Evolutionary conservation across 2,329 filamentous ascomycete genomes (phyloP), one percentile per base, ranked within the genome.

Genomic region (Lachnellula occidentalis): DNA sequence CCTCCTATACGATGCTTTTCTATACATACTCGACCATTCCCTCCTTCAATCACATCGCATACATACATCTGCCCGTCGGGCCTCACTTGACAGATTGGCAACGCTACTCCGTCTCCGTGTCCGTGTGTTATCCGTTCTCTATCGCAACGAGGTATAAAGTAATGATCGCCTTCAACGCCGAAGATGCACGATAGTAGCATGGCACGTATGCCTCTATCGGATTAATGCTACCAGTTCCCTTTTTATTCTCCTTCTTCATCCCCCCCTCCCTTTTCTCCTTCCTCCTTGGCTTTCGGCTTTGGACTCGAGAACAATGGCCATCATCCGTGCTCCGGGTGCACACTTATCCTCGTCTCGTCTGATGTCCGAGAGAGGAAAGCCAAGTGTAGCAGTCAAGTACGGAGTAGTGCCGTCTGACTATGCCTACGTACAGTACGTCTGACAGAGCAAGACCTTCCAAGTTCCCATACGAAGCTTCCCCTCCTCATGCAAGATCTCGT

Each of bases 321-420:
- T 48, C 22, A 48, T 39, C 47, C 47, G 47, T 49, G 47, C 47
- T 49, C 47, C 47, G 47, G 47, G 47, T 49, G 34, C 34, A 22
- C n/a, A 36, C 19, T 19, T 17, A 7, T 49, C 47, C n/a, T 36
- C 34, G 47, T 36, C 47, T 22, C 34, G 43, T 45, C 27, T 8
- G 3, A 9, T 19, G 43, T 45, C 27, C 27, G 7, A 31, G 27
- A 31, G 27, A 31, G 27, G 27, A 15, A 19, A 41, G 37, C 37
- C 37, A n/a, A 19, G 12, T 41, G 15, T 39, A 15, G 36, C 17
- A 15, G 36, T 17, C 17, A 39, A 15, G 36, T 17, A 5, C 11
- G 3, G 15, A 7, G 14, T 34, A 9, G 47, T 39, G 34, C 19
- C 12, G 19, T 17, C 46, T 34, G 14, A 14, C n/a, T n/a, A n/a